Evolutionary conservation across 1,284 basidiomycete genomes (phyloP), one percentile per base, ranked within the genome.

Genomic region (Sporisorium exsertum): DNA sequence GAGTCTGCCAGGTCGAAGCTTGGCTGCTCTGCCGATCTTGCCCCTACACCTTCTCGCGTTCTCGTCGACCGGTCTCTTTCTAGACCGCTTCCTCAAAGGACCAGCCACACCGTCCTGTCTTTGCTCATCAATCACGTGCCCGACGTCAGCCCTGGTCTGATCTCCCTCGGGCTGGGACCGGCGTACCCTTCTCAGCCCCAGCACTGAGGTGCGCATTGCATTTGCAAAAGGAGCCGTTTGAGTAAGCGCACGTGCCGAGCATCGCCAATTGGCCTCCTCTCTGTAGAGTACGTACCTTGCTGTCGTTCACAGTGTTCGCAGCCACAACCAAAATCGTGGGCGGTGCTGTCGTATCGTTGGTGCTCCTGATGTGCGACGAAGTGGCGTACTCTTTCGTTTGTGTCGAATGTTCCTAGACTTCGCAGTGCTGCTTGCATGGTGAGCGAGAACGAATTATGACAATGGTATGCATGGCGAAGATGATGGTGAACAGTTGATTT

Each of bases 11-110:
- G 62, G 62, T 18, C 45, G 37, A n/a, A 71, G 22, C 8, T 55
- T 32, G 1, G 68, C 58, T 1, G 53, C 68, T 55, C 68, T 57
- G 2, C 68, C 68, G 16, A 71, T 45, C 55, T 71, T 71, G 43
- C 62, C 51, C 20, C 58, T 58, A 2, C 58, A 62, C 12, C 58
- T 53, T 35, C 58, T 57, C 1, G 62, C 62, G 27, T 64, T 65
- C 12, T 61, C 62, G 35, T 65, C 42, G 9, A 35, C 13, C 1
- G 58, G 35, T 4, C 54, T 40, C 6, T 55, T 55, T 2, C 65
- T 43, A 13, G 33, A 24, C 16, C 33, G 50, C 20, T 10, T 6
- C 32, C 13, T 52, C 24, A 46, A n/a, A 33, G 3, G n/a, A n/a
- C n/a, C n/a, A n/a, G n/a, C 3, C 42, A 4, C 22, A 22, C 22